Percentiles rank a stretch among this genome's conserved stretches.
Conservation (phyloP, 805 yeast genomes). For the Ogataea ganodermae region DNA sequence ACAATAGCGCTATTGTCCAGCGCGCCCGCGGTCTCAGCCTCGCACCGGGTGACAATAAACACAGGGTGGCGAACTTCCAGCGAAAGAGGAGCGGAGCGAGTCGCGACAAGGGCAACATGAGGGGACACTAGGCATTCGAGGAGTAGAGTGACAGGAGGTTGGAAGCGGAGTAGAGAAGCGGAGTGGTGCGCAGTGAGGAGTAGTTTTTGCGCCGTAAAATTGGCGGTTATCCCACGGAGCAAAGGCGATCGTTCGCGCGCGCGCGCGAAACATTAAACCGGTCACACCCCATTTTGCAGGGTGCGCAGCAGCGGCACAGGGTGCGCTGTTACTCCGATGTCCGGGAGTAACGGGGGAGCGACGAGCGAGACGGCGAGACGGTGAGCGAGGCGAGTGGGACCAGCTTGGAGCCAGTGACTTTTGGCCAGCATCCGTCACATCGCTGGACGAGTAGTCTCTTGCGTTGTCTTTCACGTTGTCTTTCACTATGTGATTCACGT, state of each 20-base stretch:
- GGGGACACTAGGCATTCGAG: too few relatives aligned
- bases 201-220: not conserved
- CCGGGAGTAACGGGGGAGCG: constrained; percentile 1
- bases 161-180: too few relatives aligned
- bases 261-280: not conserved
- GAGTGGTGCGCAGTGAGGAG: too few relatives aligned
- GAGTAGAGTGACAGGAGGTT: too few relatives aligned
- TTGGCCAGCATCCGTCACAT: too few relatives aligned
- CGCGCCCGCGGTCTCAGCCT: not conserved
- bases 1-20: constrained; percentile 2
- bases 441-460: too few relatives aligned
- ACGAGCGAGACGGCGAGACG: not conserved
- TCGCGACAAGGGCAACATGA: too few relatives aligned
- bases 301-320: not conserved
- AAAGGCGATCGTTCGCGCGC: too few relatives aligned
- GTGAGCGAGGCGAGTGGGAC: too few relatives aligned
- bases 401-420: too few relatives aligned
- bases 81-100: not conserved
- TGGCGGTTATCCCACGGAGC: not conserved
- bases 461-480: too few relatives aligned
- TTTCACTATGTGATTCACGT: too few relatives aligned
- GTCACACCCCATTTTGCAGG: constrained; percentile 4
- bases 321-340: constrained; percentile 6
- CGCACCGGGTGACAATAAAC: constrained; percentile 4
- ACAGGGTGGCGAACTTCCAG: constrained; percentile 1